A percentile compares a stretch with the other conserved stretches of the same genome.
Evolutionary conservation across 257 asterid genomes (phyloP).

Genomic region (Agastache rugosa): DNA sequence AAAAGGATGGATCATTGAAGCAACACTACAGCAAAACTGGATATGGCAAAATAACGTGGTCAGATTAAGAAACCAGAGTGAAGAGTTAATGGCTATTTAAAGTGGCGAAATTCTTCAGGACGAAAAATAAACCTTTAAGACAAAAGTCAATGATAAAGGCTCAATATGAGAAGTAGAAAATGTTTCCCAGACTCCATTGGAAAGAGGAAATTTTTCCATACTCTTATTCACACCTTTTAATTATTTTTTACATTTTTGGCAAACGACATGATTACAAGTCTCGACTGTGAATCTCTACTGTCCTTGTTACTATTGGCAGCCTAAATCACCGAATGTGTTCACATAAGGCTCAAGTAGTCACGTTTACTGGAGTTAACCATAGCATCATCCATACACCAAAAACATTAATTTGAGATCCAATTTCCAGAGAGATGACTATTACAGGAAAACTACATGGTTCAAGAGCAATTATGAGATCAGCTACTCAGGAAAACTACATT

Average conservation of each 20-base stretch:
- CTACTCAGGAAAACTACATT: neutral
- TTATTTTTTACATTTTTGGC: no score
- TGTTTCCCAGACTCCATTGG: neutral
- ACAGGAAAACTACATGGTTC: neutral
- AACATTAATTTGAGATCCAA: neutral
- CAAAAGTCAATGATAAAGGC: neutral
- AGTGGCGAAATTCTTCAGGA: neutral
- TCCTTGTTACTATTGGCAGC: neutral
- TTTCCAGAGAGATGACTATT: neutral
- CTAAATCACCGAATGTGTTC: neutral
- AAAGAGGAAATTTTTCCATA: neutral
- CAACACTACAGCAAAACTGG: neutral
- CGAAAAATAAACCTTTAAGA: neutral
- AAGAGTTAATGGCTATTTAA: neutral
- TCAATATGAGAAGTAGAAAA: neutral
- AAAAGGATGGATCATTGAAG: slow-evolving; percentile 10
- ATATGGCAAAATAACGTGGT: neutral
- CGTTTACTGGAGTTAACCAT: neutral
- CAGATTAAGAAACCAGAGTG: neutral
- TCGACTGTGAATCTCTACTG: neutral
- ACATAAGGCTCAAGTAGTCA: neutral
- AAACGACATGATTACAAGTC: neutral
- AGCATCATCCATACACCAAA: neutral
- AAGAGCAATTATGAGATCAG: neutral
- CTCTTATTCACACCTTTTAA: neutral